Evolutionary conservation across 306 rosid species (phyloP), one percentile per base, ranked within the genome.

Genomic region (Aeschynomene evenia): DNA sequence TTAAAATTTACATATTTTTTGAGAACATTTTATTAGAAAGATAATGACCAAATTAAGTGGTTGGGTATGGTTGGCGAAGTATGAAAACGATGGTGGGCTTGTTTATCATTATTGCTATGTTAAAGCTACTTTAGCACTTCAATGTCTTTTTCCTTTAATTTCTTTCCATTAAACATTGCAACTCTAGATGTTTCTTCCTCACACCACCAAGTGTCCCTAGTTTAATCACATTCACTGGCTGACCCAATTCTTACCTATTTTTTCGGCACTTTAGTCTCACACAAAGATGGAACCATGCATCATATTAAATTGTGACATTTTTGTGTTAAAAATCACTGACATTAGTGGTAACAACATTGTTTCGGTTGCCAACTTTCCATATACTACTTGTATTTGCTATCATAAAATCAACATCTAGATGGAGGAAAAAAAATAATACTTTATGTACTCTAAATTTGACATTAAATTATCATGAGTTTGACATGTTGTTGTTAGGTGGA

Each of bases 31-130:
- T 64, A 19, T 20, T 34, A 1, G 16, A 63, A 40, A 42, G 5
- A 28, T 58, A 24, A 69, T 19, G 16, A 33, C 49, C 18, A 66
- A n/a, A 31, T 73, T n/a, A 42, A 26, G 76, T 56, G 49, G 50
- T 33, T 58, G 19, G 78, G 60, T 65, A n/a, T 31, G 40, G 62
- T 58, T 68, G 34, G 67, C 53, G 80, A 60, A 16, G 18, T 13
- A 21, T 69, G 74, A 37, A 20, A 2, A 24, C 48, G 50, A 21
- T 42, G 71, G 29, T 0, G 9, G 55, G 15, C 59, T 20, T 37
- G 13, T 45, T 23, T 45, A 43, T 73, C 22, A 22, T 34, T n/a
- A n/a, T n/a, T n/a, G n/a, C n/a, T n/a, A 20, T 39, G 36, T 66
- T n/a, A 9, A 72, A 64, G 65, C 56, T 15, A 48, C 64, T 56